These are phyloP conservation scores for Fusarium albosuccineum DNA, from an alignment of 2,329 filamentous ascomycete genomes.

Conservation along the genomic window DNA sequence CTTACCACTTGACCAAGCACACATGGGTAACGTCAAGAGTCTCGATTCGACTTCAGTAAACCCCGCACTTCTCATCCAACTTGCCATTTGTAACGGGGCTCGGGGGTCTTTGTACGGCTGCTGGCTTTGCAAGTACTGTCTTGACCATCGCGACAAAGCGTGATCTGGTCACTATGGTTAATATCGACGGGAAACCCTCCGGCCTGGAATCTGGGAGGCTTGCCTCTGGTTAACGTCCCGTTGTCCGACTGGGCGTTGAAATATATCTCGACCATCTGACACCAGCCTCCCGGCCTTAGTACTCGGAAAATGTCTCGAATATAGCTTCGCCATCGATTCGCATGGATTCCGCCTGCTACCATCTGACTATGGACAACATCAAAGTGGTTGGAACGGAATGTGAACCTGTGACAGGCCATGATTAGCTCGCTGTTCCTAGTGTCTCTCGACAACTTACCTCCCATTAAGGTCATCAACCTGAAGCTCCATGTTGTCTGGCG, in stretches of 20 bases:
- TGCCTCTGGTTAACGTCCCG: slow-evolving; percentile 77
- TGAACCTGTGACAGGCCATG: slow-evolving; percentile 61
- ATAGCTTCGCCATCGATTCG: slow-evolving; percentile 79
- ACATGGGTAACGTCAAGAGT: slow-evolving; percentile 77
- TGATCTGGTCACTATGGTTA: slow-evolving; percentile 60
- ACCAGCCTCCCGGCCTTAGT: slow-evolving; percentile 83
- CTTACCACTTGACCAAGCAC: slow-evolving; percentile 76
- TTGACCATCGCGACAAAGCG: slow-evolving; percentile 77
- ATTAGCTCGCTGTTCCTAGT: slow-evolving; percentile 9
- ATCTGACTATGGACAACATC: slow-evolving; percentile 86
- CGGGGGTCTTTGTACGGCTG: slow-evolving; percentile 76
- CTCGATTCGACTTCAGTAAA: slow-evolving; percentile 76
- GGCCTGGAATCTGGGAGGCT: slow-evolving; percentile 35
- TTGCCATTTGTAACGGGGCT: slow-evolving; percentile 70
- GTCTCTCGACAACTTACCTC: slow-evolving; percentile 55
- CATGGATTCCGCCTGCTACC: slow-evolving; percentile 78
- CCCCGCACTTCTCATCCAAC: slow-evolving; percentile 70
- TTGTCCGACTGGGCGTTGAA: slow-evolving; percentile 89
- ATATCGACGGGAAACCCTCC: slow-evolving; percentile 12
- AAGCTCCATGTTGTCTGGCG: slow-evolving; percentile 75
- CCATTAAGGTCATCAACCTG: slow-evolving; percentile 81
- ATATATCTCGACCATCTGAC: slow-evolving; percentile 90
- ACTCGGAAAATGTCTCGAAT: slow-evolving; percentile 80
- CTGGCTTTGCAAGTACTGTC: slow-evolving; percentile 71
- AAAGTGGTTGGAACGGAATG: slow-evolving; percentile 78